phyloP scores from a whole-genome alignment of 306 rosid species.

The Boehmeria nivea region DNA sequence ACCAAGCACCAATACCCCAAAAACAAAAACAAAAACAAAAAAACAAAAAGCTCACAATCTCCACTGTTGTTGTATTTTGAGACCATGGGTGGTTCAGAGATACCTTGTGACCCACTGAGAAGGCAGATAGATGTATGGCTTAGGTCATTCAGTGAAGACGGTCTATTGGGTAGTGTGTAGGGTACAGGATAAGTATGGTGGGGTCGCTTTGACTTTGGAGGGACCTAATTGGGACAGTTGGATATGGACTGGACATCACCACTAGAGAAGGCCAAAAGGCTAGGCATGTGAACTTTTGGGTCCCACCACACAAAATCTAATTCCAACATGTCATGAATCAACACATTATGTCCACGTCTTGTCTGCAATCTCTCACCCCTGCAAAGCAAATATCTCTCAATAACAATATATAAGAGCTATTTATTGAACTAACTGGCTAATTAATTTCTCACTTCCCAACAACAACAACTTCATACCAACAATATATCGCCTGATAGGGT shows the following conservation, averaged over 20 bases:
- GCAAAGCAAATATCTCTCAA: too few species aligned
- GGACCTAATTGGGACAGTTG: slow-evolving; percentile 36
- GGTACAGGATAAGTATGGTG: slow-evolving; percentile 21
- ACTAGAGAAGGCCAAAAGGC: too few species aligned
- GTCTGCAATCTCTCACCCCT: too few species aligned
- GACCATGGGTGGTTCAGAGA: background rate
- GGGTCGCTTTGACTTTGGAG: slow-evolving; percentile 22
- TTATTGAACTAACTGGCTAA: too few species aligned
- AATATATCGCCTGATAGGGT: too few species aligned
- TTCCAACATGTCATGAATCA: slow-evolving; percentile 7
- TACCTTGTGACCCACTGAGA: background rate
- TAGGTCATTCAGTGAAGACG: background rate
- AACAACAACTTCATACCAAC: too few species aligned
- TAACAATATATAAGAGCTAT: too few species aligned
- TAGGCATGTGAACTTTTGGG: slow-evolving; percentile 66
- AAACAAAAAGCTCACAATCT: background rate
- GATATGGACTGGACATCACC: slow-evolving; percentile 59
- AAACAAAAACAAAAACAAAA: background rate
- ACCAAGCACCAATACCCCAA: slow-evolving; percentile 1
- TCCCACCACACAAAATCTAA: slow-evolving; percentile 23
- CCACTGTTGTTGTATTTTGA: slow-evolving; percentile 6
- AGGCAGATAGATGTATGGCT: too few species aligned
- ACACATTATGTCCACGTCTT: too few species aligned
- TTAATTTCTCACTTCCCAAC: too few species aligned
- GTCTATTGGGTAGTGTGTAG: slow-evolving; percentile 20